A percentile compares a stretch with the other conserved stretches of the same genome.
Evolutionary conservation across 345 rosid genomes (phyloP).

Genomic region (Iberis pinnata): DNA sequence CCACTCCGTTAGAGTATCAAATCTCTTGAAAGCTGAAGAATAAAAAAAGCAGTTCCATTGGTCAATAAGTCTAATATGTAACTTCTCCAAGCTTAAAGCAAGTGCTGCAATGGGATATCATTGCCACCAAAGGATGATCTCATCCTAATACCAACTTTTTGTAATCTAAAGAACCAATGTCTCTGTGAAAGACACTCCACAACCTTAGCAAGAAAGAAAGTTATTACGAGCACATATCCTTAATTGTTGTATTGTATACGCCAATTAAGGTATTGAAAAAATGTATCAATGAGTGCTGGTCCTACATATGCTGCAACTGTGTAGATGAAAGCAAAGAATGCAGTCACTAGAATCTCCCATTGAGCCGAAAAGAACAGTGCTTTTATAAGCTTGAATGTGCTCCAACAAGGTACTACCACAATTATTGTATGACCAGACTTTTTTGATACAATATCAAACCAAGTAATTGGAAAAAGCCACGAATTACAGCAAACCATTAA

Average conservation of each 20-base stretch:
- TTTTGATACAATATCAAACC: conserved; percentile 1
- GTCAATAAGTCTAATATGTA: too few relatives aligned
- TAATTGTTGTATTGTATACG: conserved; percentile 37
- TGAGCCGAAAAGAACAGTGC: conserved; percentile 41
- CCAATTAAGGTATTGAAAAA: conserved; percentile 55
- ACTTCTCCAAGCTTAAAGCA: conserved; percentile 65
- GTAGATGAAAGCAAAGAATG: conserved; percentile 31
- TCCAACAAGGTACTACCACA: conserved; percentile 17
- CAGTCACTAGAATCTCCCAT: conserved; percentile 43
- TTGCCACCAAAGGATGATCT: conserved; percentile 43
- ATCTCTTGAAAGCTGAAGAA: too few relatives aligned
- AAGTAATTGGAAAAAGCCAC: too few relatives aligned
- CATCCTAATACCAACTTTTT: conserved; percentile 44
- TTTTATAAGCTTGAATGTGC: conserved; percentile 43
- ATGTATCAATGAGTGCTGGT: conserved; percentile 51
- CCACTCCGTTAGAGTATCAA: too few relatives aligned
- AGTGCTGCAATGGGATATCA: conserved; percentile 53
- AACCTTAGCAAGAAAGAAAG: conserved; percentile 52
- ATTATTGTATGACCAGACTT: background rate
- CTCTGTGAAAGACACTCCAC: conserved; percentile 50
- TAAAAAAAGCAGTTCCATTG: too few relatives aligned
- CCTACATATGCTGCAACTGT: conserved; percentile 52
- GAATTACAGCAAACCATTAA: background rate
- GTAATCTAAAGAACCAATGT: conserved; percentile 52
- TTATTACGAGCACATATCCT: conserved; percentile 47